phyloP scores from a whole-genome alignment of 768 basidiomycete species.

The Cantharellus anzutake region DNA sequence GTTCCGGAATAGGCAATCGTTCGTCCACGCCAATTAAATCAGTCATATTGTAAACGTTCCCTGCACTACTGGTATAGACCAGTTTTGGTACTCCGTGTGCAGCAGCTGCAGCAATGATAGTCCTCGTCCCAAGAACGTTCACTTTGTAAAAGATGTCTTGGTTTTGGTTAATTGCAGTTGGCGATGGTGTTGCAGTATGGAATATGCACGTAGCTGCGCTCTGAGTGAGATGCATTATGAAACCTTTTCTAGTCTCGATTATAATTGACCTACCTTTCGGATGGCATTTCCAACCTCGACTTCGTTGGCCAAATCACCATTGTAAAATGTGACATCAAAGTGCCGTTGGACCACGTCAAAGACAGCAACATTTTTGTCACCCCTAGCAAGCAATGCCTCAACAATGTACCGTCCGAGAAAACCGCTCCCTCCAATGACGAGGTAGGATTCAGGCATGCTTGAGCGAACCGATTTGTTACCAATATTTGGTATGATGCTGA shows the following conservation, averaged over 20 bases:
- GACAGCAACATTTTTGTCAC: slow-evolving; percentile 53
- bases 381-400: slow-evolving; percentile 58
- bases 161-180: slow-evolving; percentile 19
- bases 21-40: slow-evolving; percentile 80
- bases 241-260: not conserved
- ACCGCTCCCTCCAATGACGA: slow-evolving; percentile 89
- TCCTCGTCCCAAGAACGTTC: slow-evolving; percentile 80
- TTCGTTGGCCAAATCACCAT: slow-evolving; percentile 73
- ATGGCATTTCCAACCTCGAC: slow-evolving; percentile 54
- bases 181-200: slow-evolving; percentile 75
- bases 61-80: slow-evolving; percentile 87
- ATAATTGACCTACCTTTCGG: slow-evolving; percentile 34
- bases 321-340: slow-evolving; percentile 62
- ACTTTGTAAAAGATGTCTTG: slow-evolving; percentile 67
- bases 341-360: slow-evolving; percentile 89
- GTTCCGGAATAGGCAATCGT: slow-evolving; percentile 51
- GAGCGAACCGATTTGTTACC: not conserved
- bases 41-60: slow-evolving; percentile 70
- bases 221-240: slow-evolving; percentile 19
- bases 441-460: slow-evolving; percentile 37
- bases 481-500: no score
- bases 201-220: slow-evolving; percentile 79
- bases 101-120: slow-evolving; percentile 66
- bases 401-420: slow-evolving; percentile 88
- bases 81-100: slow-evolving; percentile 59